phyloP scores from a whole-genome alignment of 2,329 filamentous ascomycete genomes.

The Cadophora gregata region DNA sequence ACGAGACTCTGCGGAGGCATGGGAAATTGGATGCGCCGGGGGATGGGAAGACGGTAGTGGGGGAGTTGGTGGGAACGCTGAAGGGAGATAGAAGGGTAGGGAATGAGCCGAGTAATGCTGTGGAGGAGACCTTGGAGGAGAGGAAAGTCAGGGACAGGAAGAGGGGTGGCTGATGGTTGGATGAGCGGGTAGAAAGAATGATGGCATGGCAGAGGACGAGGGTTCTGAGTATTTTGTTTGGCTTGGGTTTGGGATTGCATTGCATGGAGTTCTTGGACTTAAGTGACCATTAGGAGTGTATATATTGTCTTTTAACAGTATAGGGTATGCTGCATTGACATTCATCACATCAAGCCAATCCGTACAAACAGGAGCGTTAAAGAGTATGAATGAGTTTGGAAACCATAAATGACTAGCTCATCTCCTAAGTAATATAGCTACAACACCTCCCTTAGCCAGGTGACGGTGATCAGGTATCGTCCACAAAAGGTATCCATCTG shows the following conservation, averaged over 20 bases:
- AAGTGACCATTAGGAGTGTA: not conserved
- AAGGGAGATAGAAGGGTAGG: slow-evolving; percentile 24
- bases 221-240: not conserved
- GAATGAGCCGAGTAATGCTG: not conserved
- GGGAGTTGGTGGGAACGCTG: slow-evolving; percentile 38
- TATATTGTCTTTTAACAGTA: not conserved
- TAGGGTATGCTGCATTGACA: not conserved
- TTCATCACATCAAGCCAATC: not conserved
- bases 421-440: slow-evolving; percentile 23
- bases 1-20: slow-evolving; percentile 60
- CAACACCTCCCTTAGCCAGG: slow-evolving; percentile 19
- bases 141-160: slow-evolving; percentile 35
- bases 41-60: slow-evolving; percentile 44
- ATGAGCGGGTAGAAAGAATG: too few species aligned
- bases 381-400: not conserved
- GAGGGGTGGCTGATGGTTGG: slow-evolving; percentile 20
- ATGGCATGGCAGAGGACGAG: not conserved
- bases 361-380: not conserved
- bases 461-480: slow-evolving; percentile 25
- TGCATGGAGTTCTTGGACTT: slow-evolving; percentile 1
- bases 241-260: not conserved
- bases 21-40: slow-evolving; percentile 51
- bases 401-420: not conserved
- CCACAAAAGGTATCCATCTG: slow-evolving; percentile 12
- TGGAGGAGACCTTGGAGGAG: slow-evolving; percentile 37